These are phyloP conservation scores for Hordeum marinum DNA, from an alignment of 176 grass and related monocot genomes.

Conservation along the genomic window DNA sequence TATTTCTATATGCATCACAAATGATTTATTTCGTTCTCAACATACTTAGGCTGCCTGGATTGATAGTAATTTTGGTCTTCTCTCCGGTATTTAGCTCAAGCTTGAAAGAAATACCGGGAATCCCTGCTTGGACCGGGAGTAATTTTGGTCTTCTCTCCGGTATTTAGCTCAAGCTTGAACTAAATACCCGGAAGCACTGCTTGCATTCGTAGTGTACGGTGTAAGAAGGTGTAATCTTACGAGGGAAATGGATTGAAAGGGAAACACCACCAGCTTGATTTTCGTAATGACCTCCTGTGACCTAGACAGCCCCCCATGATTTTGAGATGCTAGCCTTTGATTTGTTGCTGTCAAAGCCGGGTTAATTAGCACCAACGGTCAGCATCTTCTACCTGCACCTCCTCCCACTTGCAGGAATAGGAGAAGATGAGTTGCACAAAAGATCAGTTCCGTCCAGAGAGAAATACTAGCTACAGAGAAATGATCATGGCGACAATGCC, in stretches of 20 bases:
- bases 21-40: neutral
- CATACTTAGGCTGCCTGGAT: neutral
- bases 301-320: neutral
- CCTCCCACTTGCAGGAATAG: neutral
- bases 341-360: neutral
- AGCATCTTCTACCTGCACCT: constrained; percentile 14
- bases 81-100: neutral
- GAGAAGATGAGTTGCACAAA: neutral
- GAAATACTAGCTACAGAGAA: neutral
- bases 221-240: neutral
- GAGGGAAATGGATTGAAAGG: neutral
- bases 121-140: no score
- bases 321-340: neutral
- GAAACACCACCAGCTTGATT: constrained; percentile 22
- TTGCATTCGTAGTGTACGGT: no score
- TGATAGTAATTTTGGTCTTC: neutral
- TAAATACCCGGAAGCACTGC: neutral
- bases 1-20: neutral
- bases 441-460: neutral
- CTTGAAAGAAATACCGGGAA: no score
- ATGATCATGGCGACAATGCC: neutral
- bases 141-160: neutral
- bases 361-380: neutral
- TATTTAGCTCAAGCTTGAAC: neutral
- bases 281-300: neutral